A percentile compares a stretch with the other conserved stretches of the same genome.
Conservation (phyloP, 441 rosid genomes). For the Raphanus hybrid region DNA sequence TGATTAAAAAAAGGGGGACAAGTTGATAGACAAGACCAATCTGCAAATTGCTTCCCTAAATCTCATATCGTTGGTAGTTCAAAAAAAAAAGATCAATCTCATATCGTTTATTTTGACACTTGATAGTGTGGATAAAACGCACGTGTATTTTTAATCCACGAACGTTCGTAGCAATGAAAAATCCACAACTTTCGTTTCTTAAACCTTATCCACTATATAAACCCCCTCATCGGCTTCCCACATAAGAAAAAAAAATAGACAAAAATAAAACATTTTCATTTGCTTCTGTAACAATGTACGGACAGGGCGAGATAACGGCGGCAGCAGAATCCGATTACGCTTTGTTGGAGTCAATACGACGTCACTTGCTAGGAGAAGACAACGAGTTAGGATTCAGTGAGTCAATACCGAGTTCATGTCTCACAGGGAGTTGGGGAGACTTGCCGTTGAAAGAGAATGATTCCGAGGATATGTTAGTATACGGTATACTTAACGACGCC, state of each 20-base stretch:
- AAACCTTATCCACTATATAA: conserved; percentile 26
- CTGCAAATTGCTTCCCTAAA: conserved; percentile 37
- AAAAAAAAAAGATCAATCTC: too few species aligned
- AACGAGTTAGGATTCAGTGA: conserved; percentile 32
- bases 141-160: conserved; percentile 5
- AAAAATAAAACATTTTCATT: neutral
- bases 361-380: conserved; percentile 54
- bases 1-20: neutral
- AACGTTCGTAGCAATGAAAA: conserved; percentile 23
- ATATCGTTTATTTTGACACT: conserved; percentile 26
- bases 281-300: conserved; percentile 43
- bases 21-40: conserved; percentile 30
- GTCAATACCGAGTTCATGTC: conserved; percentile 41
- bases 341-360: conserved; percentile 50
- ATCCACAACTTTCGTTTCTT: conserved; percentile 23
- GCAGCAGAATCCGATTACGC: conserved; percentile 49
- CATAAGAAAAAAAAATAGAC: neutral
- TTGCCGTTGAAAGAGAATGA: conserved; percentile 51
- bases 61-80: too few species aligned
- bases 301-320: conserved; percentile 16
- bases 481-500: conserved; percentile 66
- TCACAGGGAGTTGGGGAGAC: conserved; percentile 58
- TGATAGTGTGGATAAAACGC: conserved; percentile 37
- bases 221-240: conserved; percentile 6
- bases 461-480: conserved; percentile 70